These are phyloP conservation scores for Leccinum variicolor DNA, from an alignment of 768 basidiomycete genomes.

Conservation along the genomic window DNA sequence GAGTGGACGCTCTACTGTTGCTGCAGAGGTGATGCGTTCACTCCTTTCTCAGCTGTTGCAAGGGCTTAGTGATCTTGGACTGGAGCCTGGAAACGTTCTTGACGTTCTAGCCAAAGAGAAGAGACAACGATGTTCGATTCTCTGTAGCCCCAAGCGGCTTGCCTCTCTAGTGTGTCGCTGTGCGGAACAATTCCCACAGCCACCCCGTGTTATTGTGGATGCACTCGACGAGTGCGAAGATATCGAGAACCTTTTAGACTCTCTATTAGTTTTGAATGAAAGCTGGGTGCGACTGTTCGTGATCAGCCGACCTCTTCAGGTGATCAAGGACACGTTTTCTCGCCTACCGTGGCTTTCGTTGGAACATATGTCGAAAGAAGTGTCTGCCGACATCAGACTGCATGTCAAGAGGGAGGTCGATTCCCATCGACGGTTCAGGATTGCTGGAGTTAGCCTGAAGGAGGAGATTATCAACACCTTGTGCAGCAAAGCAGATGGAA, in stretches of 20 bases:
- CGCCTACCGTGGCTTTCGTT: slow-evolving; percentile 1
- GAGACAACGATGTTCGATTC: background rate
- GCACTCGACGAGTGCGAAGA: slow-evolving; percentile 18
- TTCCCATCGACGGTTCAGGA: slow-evolving; percentile 5
- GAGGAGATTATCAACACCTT: background rate
- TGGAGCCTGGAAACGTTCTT: background rate
- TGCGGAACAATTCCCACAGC: background rate
- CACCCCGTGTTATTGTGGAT: slow-evolving; percentile 9
- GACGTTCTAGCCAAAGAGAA: background rate
- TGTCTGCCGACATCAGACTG: background rate
- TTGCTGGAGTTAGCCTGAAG: background rate
- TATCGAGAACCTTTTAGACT: background rate
- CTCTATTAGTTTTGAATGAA: background rate
- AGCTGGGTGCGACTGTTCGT: slow-evolving; percentile 3
- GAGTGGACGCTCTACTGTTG: background rate
- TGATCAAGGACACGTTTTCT: slow-evolving; percentile 7
- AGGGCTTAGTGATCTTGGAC: background rate
- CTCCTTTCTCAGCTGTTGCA: background rate
- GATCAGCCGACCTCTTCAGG: background rate
- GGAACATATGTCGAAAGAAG: background rate
- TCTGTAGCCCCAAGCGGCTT: background rate
- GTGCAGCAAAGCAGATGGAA: slow-evolving; percentile 6
- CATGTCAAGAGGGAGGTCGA: slow-evolving; percentile 7
- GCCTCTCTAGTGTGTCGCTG: background rate
- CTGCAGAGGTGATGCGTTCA: background rate